phyloP scores from a whole-genome alignment of 139 green algal species.

The Limnomonas spitsbergensis region DNA sequence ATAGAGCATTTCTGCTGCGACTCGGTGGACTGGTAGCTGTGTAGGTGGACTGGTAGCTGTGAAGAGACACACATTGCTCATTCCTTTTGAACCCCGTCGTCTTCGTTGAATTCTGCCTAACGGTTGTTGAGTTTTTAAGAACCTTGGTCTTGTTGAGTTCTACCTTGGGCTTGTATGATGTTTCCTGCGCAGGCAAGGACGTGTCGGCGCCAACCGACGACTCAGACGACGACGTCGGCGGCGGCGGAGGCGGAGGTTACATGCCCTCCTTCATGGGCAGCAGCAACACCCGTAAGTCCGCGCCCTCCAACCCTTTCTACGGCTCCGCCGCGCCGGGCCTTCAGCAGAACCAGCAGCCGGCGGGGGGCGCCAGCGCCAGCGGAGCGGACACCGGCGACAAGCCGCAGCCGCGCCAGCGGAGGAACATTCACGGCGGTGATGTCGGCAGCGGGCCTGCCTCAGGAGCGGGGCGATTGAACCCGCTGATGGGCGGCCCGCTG shows the following conservation, averaged over 20 bases:
- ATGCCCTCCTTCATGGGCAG: conserved; percentile 27
- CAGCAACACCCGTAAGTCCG: neutral
- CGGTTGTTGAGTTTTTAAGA: no score
- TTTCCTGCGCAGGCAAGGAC: no score
- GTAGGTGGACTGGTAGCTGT: no score
- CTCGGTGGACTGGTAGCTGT: no score
- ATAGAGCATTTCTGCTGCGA: no score
- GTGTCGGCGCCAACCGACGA: no score
- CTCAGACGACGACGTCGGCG: no score
- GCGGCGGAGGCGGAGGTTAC: conserved; percentile 29
- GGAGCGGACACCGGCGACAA: neutral
- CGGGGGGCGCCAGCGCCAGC: neutral
- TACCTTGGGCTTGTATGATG: no score
- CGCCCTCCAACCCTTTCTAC: conserved; percentile 6
- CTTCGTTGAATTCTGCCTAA: no score
- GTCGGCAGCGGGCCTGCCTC: neutral
- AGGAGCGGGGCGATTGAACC: neutral
- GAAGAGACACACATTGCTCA: no score
- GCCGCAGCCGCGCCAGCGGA: neutral
- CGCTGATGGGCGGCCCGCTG: neutral
- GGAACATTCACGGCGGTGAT: neutral
- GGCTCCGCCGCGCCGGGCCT: neutral
- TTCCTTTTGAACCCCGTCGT: no score
- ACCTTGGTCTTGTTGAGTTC: no score
- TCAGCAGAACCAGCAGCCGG: neutral